Conservation (phyloP, 805 yeast genomes). For the Pichia insulana region DNA sequence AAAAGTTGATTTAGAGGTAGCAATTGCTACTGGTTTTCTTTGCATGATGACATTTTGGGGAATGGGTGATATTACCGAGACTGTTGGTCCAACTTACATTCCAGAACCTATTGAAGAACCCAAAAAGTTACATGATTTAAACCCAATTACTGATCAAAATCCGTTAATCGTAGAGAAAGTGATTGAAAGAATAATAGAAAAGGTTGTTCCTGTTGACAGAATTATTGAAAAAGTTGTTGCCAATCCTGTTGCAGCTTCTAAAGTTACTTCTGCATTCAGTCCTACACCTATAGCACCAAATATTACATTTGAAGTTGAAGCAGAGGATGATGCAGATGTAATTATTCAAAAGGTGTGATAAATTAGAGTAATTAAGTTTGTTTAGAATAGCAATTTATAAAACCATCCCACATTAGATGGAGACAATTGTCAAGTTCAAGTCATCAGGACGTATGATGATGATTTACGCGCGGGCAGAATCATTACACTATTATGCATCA, state of each 20-base stretch:
- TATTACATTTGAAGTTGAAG: conserved; percentile 23
- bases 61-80: conserved; percentile 41
- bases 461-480: no score
- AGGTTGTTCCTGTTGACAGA: conserved; percentile 10
- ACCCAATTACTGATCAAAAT: conserved; percentile 9
- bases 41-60: conserved; percentile 67
- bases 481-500: no score
- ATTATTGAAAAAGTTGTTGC: conserved; percentile 3
- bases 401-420: no score
- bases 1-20: conserved; percentile 41
- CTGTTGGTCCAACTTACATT: conserved; percentile 41
- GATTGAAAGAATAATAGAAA: conserved; percentile 10
- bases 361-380: no score
- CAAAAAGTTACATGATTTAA: background rate
- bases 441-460: no score
- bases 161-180: conserved; percentile 7
- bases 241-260: background rate
- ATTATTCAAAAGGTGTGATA: conserved; percentile 26
- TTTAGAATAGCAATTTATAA: no score
- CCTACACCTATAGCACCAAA: conserved; percentile 14
- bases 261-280: background rate
- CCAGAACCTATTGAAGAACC: conserved; percentile 5
- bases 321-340: conserved; percentile 25
- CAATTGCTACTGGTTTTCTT: conserved; percentile 51
- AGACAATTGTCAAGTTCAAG: no score